phyloP scores from a whole-genome alignment of 2,329 filamentous ascomycete genomes.

The Rosellinia necatrix region DNA sequence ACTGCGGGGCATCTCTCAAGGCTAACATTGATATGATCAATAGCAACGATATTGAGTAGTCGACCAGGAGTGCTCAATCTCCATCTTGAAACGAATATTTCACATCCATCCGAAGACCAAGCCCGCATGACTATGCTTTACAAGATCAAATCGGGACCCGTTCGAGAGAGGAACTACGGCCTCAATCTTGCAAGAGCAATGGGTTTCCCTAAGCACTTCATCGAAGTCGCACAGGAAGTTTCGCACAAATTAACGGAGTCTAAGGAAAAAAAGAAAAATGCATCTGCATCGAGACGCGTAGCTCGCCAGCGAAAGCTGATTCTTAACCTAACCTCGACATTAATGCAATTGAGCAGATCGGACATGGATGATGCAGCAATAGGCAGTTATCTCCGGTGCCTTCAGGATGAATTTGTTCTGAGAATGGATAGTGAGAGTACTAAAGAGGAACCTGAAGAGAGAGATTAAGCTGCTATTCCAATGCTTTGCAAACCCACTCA shows the following conservation, averaged over 20 bases:
- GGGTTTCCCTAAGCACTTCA: slow-evolving; percentile 69
- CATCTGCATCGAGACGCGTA: slow-evolving; percentile 61
- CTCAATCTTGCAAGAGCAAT: slow-evolving; percentile 78
- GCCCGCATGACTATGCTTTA: slow-evolving; percentile 85
- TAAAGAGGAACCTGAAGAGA: background rate
- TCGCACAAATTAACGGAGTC: slow-evolving; percentile 64
- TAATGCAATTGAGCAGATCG: slow-evolving; percentile 69
- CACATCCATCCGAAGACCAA: slow-evolving; percentile 51
- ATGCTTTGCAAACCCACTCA: background rate
- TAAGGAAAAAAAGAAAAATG: slow-evolving; percentile 61
- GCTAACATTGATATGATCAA: slow-evolving; percentile 15
- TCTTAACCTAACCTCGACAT: slow-evolving; percentile 71
- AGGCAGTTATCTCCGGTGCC: slow-evolving; percentile 63
- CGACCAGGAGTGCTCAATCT: slow-evolving; percentile 80
- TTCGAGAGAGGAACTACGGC: slow-evolving; percentile 78
- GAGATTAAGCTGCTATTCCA: background rate
- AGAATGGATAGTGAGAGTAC: slow-evolving; percentile 62
- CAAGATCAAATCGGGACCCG: slow-evolving; percentile 73
- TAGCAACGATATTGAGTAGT: slow-evolving; percentile 72
- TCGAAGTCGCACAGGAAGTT: slow-evolving; percentile 70
- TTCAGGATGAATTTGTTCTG: slow-evolving; percentile 76
- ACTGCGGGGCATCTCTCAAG: background rate
- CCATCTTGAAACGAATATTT: slow-evolving; percentile 75
- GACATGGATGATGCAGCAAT: slow-evolving; percentile 68
- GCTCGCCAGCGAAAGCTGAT: slow-evolving; percentile 73